phyloP scores from a whole-genome alignment of 768 basidiomycete genomes.

The Tricholoma saponaceum region DNA sequence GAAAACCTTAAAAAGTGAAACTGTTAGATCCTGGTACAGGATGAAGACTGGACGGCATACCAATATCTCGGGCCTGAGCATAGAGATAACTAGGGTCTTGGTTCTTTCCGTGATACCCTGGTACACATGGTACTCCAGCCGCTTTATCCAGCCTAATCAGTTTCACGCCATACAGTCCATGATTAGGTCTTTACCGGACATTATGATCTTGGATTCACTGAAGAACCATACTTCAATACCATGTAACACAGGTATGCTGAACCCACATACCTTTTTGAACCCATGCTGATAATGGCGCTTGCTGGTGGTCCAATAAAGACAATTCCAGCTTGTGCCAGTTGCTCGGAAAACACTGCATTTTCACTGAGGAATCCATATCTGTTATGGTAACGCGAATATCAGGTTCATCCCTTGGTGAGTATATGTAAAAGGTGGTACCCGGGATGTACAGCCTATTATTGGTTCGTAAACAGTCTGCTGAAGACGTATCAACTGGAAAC shows the following conservation, averaged over 20 bases:
- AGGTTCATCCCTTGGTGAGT: neutral
- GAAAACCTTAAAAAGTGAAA: slow-evolving; percentile 53
- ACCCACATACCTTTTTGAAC: slow-evolving; percentile 75
- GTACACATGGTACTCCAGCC: slow-evolving; percentile 90
- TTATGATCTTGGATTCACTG: slow-evolving; percentile 94
- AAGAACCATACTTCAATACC: neutral
- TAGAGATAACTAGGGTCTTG: slow-evolving; percentile 74
- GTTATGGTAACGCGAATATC: neutral
- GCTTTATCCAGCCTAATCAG: slow-evolving; percentile 33
- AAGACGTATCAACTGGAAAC: slow-evolving; percentile 12
- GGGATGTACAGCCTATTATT: slow-evolving; percentile 79
- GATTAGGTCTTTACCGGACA: slow-evolving; percentile 53
- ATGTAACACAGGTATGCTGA: neutral
- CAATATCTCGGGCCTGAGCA: slow-evolving; percentile 65
- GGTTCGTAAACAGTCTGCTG: slow-evolving; percentile 2
- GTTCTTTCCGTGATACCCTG: slow-evolving; percentile 86
- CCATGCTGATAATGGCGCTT: slow-evolving; percentile 89
- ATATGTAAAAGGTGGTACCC: slow-evolving; percentile 45
- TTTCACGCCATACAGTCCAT: neutral
- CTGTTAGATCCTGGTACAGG: neutral
- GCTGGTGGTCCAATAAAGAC: slow-evolving; percentile 90
- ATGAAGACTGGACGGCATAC: slow-evolving; percentile 25
- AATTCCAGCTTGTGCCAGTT: slow-evolving; percentile 72
- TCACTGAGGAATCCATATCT: slow-evolving; percentile 92
- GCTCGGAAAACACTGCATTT: slow-evolving; percentile 78